A percentile compares a stretch with the other conserved stretches of the same genome.
Evolutionary conservation across 2,329 filamentous ascomycete species (phyloP).

Genomic region (Paecilomyces fulvus): DNA sequence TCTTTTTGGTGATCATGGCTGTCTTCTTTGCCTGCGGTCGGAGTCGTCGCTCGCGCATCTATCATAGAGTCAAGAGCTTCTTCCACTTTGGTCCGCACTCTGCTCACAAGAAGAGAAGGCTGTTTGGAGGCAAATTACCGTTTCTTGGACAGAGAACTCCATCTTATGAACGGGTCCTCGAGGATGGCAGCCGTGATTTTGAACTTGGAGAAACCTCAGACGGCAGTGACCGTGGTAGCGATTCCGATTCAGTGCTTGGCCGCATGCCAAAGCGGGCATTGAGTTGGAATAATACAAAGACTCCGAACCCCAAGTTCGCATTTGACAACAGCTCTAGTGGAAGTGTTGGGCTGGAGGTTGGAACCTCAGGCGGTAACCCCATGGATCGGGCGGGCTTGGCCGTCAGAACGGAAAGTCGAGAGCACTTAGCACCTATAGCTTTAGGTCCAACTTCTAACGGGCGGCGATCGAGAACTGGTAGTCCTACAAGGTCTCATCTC

Average conservation of each 20-base stretch:
- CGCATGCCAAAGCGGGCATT: conserved; percentile 43
- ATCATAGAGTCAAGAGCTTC: conserved; percentile 43
- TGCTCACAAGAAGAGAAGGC: conserved; percentile 42
- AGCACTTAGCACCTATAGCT: conserved; percentile 56
- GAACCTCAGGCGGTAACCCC: conserved; percentile 25
- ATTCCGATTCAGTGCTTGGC: conserved; percentile 43
- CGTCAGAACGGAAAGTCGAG: conserved; percentile 76
- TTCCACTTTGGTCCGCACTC: conserved; percentile 23
- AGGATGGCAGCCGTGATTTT: conserved; percentile 68
- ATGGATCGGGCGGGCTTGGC: conserved; percentile 64
- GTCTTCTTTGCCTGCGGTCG: conserved; percentile 70
- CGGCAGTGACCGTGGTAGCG: conserved; percentile 49
- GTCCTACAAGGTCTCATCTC: conserved; percentile 38
- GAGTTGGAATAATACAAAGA: conserved; percentile 23
- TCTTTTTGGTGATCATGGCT: conserved; percentile 62
- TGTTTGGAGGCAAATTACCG: conserved; percentile 51
- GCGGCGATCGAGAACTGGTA: conserved; percentile 36
- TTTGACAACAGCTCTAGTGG: conserved; percentile 33
- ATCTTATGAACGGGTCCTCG: conserved; percentile 75
- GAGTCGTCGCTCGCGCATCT: conserved; percentile 59
- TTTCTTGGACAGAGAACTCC: conserved; percentile 29
- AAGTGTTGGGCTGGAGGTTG: conserved; percentile 29
- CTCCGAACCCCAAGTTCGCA: conserved; percentile 28
- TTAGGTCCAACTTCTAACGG: conserved; percentile 41
- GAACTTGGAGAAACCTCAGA: conserved; percentile 63